Evolutionary conservation across 768 basidiomycete genomes (phyloP).

Genomic region (Suillus decipiens): DNA sequence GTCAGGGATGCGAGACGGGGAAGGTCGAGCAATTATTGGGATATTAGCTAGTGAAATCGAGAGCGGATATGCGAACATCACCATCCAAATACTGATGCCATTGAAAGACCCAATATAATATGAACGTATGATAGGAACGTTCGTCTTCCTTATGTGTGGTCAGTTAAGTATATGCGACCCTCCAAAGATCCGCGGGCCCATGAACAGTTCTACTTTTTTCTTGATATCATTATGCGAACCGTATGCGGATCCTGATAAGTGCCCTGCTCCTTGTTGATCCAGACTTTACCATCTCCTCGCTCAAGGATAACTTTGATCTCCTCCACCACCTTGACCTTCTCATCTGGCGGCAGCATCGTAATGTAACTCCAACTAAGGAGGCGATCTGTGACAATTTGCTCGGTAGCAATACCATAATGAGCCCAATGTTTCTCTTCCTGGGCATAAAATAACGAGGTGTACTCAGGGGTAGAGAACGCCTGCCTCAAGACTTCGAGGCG

Average conservation of each 20-base stretch:
- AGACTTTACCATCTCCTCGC: slow-evolving; percentile 62
- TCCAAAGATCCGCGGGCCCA: not conserved
- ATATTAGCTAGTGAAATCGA: not conserved
- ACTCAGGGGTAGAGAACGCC: slow-evolving; percentile 63
- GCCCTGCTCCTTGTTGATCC: slow-evolving; percentile 75
- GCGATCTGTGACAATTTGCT: slow-evolving; percentile 62
- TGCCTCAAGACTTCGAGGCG: slow-evolving; percentile 74
- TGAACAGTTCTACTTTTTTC: slow-evolving; percentile 36
- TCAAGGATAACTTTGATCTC: slow-evolving; percentile 58
- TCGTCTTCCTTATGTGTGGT: not conserved
- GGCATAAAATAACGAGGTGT: slow-evolving; percentile 59
- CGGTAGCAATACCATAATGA: slow-evolving; percentile 53
- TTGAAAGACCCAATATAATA: not conserved
- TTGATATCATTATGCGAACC: slow-evolving; percentile 56
- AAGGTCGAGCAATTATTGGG: not conserved
- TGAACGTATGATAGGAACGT: not conserved
- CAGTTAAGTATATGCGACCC: not conserved
- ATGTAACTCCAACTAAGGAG: slow-evolving; percentile 87
- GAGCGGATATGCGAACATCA: not conserved
- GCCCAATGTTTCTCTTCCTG: slow-evolving; percentile 56
- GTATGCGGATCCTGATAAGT: slow-evolving; percentile 81
- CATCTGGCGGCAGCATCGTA: slow-evolving; percentile 55
- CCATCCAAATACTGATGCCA: not conserved
- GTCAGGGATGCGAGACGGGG: too few relatives aligned
- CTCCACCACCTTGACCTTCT: slow-evolving; percentile 51